Evolutionary conservation across 345 rosid species (phyloP).

Genomic region (Salix caprea): DNA sequence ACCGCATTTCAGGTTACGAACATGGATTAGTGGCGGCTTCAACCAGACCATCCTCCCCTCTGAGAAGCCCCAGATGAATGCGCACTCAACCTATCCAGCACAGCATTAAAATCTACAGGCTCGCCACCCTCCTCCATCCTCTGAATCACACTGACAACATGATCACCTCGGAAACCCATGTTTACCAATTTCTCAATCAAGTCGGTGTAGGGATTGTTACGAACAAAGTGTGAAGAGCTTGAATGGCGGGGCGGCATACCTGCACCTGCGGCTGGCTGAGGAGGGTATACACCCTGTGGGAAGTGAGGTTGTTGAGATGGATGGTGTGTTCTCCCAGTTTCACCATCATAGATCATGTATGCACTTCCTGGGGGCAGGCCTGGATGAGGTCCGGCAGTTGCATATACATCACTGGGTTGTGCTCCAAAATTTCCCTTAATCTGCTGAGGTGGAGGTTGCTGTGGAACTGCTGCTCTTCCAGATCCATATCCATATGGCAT

Average conservation of each 20-base stretch:
- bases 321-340: constrained; percentile 55
- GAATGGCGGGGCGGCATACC: constrained; percentile 41
- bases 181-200: constrained; percentile 74
- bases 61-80: constrained; percentile 66
- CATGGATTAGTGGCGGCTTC: neutral
- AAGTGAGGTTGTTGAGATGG: constrained; percentile 57
- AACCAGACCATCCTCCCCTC: constrained; percentile 73
- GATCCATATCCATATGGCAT: constrained; percentile 69
- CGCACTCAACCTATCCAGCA: constrained; percentile 69
- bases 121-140: constrained; percentile 93
- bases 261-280: constrained; percentile 40
- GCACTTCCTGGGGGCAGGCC: constrained; percentile 56
- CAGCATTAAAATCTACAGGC: constrained; percentile 75
- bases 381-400: constrained; percentile 46
- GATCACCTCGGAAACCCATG: constrained; percentile 96
- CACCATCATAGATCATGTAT: constrained; percentile 71
- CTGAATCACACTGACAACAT: constrained; percentile 66
- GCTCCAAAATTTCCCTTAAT: constrained; percentile 55
- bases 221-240: constrained; percentile 42
- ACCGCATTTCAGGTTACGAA: neutral
- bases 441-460: constrained; percentile 67
- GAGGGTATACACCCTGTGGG: constrained; percentile 65
- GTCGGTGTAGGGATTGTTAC: constrained; percentile 67
- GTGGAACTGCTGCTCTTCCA: constrained; percentile 41
- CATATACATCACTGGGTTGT: constrained; percentile 61